These are phyloP conservation scores for Isoetes taiwanensis DNA, from an alignment of 75 land plant species.

Conservation along the genomic window DNA sequence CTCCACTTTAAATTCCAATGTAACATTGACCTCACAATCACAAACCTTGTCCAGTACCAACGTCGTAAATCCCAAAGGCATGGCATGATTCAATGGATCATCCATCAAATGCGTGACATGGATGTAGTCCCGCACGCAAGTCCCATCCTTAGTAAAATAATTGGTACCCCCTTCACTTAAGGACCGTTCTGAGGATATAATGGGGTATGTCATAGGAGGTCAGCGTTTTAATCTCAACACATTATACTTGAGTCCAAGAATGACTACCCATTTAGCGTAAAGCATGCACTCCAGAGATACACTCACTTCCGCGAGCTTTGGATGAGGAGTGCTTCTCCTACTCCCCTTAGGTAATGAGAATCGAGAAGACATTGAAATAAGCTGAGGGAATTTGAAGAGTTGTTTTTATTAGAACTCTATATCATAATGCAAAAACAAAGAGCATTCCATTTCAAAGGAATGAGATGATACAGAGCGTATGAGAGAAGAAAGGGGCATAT, in stretches of 20 bases:
- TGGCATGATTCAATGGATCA: slow-evolving; percentile 20
- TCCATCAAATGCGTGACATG: slow-evolving; percentile 27
- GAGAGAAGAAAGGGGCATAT: neutral
- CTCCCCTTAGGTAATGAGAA: no score
- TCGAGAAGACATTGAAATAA: slow-evolving; percentile 86
- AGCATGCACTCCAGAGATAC: slow-evolving; percentile 85
- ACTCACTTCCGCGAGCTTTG: slow-evolving; percentile 73
- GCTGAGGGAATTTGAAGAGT: slow-evolving; percentile 24
- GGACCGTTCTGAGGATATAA: no score
- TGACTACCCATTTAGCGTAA: slow-evolving; percentile 71
- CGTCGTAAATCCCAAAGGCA: slow-evolving; percentile 10
- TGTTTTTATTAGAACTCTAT: neutral
- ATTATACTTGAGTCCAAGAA: neutral
- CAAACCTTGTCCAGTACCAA: slow-evolving; percentile 28
- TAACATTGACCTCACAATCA: neutral
- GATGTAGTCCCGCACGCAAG: slow-evolving; percentile 24
- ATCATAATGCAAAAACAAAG: neutral
- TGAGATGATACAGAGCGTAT: no score
- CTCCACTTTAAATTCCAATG: neutral
- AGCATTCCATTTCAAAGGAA: neutral
- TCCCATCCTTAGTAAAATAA: slow-evolving; percentile 23
- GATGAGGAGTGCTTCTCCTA: slow-evolving; percentile 75
- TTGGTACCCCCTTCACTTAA: slow-evolving; percentile 15
- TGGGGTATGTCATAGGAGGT: no score
- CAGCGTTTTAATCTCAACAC: no score